Evolutionary conservation across 2,329 filamentous ascomycete species (phyloP), one percentile per base, ranked within the genome.

Genomic region (Microsporum canis): DNA sequence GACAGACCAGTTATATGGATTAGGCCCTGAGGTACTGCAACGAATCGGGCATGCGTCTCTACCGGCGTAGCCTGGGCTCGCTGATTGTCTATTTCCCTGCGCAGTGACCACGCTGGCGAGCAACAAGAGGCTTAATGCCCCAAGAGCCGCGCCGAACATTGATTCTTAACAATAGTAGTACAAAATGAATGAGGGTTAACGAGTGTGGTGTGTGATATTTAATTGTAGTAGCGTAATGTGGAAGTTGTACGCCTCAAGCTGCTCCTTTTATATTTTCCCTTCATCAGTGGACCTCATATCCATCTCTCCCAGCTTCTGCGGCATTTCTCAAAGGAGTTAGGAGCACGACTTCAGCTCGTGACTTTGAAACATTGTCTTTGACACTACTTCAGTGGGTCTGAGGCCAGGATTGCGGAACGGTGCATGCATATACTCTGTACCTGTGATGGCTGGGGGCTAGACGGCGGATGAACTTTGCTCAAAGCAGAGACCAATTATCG

Each of bases 21-120:
- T 38, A n/a, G 41, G 12, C 14, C 58, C 58, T 3, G 58, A 33
- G 29, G 8, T 36, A 29, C 45, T 60, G 58, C 58, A 60, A 51
- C 41, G 39, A 29, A 31, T 14, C 17, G 58, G 58, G 14, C 58
- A 60, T 10, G 36, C 2, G 17, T 36, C n/a, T 31, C 39, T 34
- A 23, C 57, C 29, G 39, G 8, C 27, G 10, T 23, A 36, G 14
- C 12, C 2, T 17, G 51, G 29, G 29, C 12, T 29, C 4, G 36
- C n/a, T 57, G n/a, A 10, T 12, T 31, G 17, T 39, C 4, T 2
- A 14, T 57, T 41, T n/a, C 3, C 53, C 17, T 12, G 33, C n/a
- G 5, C 53, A 38, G 3, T 39, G 33, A 39, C 17, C 14, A 10
- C 33, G 3, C n/a, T 39, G n/a, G 53, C 17, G 10, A 57, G 3